These are phyloP conservation scores for Musa beccarii DNA, from an alignment of 176 grass and related monocot genomes.

Conservation along the genomic window DNA sequence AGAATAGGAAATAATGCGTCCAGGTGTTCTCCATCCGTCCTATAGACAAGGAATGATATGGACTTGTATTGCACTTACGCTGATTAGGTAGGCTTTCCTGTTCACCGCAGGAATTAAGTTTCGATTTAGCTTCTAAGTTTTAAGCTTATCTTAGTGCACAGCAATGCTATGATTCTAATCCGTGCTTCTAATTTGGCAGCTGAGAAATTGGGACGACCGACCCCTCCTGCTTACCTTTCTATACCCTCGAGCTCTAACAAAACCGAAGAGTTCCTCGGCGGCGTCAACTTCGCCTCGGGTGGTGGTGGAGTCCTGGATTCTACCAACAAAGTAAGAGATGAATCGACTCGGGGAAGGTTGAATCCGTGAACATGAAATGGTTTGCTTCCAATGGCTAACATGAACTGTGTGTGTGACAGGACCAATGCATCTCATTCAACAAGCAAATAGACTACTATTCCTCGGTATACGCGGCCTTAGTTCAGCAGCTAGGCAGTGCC, in stretches of 20 bases:
- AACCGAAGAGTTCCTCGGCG: constrained; percentile 39
- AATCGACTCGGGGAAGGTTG: background rate
- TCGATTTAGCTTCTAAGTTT: background rate
- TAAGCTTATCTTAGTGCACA: background rate
- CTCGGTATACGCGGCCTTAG: constrained; percentile 28
- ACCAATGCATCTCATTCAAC: constrained; percentile 57
- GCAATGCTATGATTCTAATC: background rate
- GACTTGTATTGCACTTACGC: no score
- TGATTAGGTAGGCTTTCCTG: no score
- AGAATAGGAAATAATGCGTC: no score
- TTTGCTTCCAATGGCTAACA: background rate
- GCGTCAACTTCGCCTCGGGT: constrained; percentile 81
- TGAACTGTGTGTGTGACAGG: constrained; percentile 24
- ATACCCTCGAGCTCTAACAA: constrained; percentile 33
- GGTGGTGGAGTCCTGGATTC: constrained; percentile 53
- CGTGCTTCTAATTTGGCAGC: constrained; percentile 27
- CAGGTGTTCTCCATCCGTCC: no score
- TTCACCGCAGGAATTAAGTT: no score
- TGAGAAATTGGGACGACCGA: constrained; percentile 40
- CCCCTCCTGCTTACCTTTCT: constrained; percentile 53
- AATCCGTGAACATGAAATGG: background rate
- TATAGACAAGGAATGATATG: no score
- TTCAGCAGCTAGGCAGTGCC: constrained; percentile 40
- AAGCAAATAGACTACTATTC: constrained; percentile 66
- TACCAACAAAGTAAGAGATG: constrained; percentile 45